Base-by-base conservation (phyloP, 371 early-diverging fungal genomes). In the Apophysomyces trapeziformis region DNA sequence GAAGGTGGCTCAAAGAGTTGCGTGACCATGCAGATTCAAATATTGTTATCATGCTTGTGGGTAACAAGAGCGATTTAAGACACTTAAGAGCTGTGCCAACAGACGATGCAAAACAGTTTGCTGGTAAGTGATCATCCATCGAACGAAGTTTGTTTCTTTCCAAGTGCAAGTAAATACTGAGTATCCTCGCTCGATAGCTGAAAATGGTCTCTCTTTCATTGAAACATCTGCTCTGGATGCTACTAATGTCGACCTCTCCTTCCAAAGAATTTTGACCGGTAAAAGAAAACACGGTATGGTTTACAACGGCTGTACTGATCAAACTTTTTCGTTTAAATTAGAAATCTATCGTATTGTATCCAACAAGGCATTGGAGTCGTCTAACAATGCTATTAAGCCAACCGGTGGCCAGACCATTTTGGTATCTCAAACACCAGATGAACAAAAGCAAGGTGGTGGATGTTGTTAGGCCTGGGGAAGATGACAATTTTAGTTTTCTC, bases 11-110 rank as follows among this genome's bases (percentile, higher is more conserved):
- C 58, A 96, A 95, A 81, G 99, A 99, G 78, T 90, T 99, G 44
- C 94, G 97, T 68, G 96, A 99, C 76, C 96, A 99, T 74, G 98
- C 99, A 46, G 97, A 97, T 75, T 88, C 87, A 70, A 96, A 97
- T 84, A 99, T 99, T 82, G 96, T 96, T 39, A 95, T 99, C 68
- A 96, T 99, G 95, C 86, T 99, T 60, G 96, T 99, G 37, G 99
- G 99, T 67, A 99, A 99, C 87, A 99, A 99, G 92, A 93, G 92
- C 69, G 99, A 99, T 92, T 83, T 99, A 84, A 85, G 95, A 72
- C 95, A 96, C 70, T 76, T 98, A 69, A 87, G 99, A 58, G 96
- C 97, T 26, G 99, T 99, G 11, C 92, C 96, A 1, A 96, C 96
- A 4, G 97, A 97, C 32, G 96, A 97, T 72, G 99, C 97, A 35